Conservation (phyloP, 1,284 basidiomycete species). For the Sporisorium exsertum region DNA sequence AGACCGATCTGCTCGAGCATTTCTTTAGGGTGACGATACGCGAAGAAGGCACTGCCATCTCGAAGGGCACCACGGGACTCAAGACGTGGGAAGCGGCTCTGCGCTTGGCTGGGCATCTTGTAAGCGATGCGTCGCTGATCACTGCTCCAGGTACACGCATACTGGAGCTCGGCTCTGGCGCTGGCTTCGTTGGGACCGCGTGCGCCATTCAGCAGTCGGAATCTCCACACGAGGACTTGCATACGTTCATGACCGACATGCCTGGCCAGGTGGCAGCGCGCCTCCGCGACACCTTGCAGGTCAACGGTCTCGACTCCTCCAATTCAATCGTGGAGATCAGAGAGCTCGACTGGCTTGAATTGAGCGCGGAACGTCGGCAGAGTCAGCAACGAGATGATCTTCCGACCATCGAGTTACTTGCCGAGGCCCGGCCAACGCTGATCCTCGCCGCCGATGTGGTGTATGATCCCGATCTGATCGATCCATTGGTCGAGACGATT, state of each 20-base stretch:
- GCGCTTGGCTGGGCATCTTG: constrained; percentile 38
- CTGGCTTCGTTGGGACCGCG: constrained; percentile 48
- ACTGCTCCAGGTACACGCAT: constrained; percentile 30
- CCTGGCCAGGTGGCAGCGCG: constrained; percentile 44
- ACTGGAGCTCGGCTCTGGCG: constrained; percentile 53
- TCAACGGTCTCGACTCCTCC: constrained; percentile 22
- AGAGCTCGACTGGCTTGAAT: constrained; percentile 51
- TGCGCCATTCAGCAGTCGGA: constrained; percentile 30
- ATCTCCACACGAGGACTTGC: constrained; percentile 4
- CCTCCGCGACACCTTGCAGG: constrained; percentile 28
- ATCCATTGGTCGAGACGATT: constrained; percentile 44
- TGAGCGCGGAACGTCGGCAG: constrained; percentile 41
- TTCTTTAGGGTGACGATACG: constrained; percentile 31
- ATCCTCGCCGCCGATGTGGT: constrained; percentile 54
- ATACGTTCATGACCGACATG: constrained; percentile 45
- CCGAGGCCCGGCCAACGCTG: constrained; percentile 35
- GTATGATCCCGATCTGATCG: constrained; percentile 50
- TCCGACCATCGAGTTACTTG: constrained; percentile 37
- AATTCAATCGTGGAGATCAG: constrained; percentile 13
- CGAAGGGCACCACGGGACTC: constrained; percentile 49
- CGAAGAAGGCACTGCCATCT: constrained; percentile 48
- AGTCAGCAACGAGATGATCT: constrained; percentile 43
- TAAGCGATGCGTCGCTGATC: constrained; percentile 25
- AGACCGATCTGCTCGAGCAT: constrained; percentile 17
- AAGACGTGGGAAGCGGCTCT: constrained; percentile 55